Conservation (phyloP, 1,284 basidiomycete genomes). For the Neonothopanus nambi region DNA sequence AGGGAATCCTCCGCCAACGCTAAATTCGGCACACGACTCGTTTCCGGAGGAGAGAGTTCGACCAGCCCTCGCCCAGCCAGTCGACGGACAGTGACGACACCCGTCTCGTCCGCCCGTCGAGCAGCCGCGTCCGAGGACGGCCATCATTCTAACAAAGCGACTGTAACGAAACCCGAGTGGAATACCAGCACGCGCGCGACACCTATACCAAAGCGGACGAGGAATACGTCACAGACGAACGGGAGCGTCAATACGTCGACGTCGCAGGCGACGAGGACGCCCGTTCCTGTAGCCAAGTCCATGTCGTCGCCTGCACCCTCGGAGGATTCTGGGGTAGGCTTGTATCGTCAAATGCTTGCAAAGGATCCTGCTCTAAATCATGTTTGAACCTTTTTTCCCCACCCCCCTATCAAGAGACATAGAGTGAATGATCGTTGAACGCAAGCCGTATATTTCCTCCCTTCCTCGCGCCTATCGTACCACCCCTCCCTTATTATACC, state of each 20-base stretch:
- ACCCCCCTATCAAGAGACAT: too few species aligned
- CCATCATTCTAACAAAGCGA: conserved; percentile 62
- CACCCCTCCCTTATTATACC: too few species aligned
- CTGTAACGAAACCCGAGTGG: conserved; percentile 71
- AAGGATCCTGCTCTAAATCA: conserved; percentile 41
- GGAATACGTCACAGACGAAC: conserved; percentile 74
- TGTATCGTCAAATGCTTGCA: conserved; percentile 76
- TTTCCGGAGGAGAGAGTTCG: conserved; percentile 50
- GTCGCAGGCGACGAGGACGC: conserved; percentile 34
- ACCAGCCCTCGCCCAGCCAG: conserved; percentile 58
- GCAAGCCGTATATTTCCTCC: too few species aligned
- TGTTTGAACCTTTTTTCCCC: too few species aligned
- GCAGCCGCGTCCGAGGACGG: conserved; percentile 52
- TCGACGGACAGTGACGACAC: conserved; percentile 55
- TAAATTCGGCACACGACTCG: conserved; percentile 77
- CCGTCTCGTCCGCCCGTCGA: conserved; percentile 41
- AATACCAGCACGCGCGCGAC: conserved; percentile 59
- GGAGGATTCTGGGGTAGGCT: conserved; percentile 79
- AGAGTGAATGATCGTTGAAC: too few species aligned
- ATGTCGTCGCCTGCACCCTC: conserved; percentile 75
- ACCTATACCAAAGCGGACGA: conserved; percentile 49
- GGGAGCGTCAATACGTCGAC: conserved; percentile 32
- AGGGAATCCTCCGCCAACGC: conserved; percentile 82
- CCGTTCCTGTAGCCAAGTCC: conserved; percentile 43
- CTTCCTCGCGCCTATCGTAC: too few species aligned